Evolutionary conservation across 192 early-diverging fungal species (phyloP).

Genomic region (Backusella tuberculispora): DNA sequence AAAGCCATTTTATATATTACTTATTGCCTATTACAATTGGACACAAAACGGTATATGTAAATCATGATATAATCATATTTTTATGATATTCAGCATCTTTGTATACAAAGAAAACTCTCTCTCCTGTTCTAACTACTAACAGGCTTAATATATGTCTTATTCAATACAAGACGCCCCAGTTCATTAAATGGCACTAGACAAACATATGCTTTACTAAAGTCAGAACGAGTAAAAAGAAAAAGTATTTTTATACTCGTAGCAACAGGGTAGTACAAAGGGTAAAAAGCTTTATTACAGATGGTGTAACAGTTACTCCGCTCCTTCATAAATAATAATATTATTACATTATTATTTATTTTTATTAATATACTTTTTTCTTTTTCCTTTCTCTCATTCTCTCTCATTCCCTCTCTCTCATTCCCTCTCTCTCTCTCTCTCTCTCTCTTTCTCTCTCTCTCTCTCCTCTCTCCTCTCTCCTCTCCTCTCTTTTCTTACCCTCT

Average conservation of each 20-base stretch:
- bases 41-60: background rate
- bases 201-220: slow-evolving; percentile 15
- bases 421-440: background rate
- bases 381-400: background rate
- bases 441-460: background rate
- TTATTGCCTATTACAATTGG: background rate
- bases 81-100: too few relatives aligned
- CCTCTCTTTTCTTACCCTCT: background rate
- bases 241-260: background rate
- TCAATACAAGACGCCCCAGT: background rate
- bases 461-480: background rate
- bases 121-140: too few relatives aligned
- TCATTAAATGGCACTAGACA: background rate
- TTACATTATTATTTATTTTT: background rate
- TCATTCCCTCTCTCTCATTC: background rate
- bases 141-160: too few relatives aligned
- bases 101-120: too few relatives aligned
- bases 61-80: too few relatives aligned
- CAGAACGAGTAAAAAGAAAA: background rate
- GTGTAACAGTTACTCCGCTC: slow-evolving; percentile 11
- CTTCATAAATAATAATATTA: background rate
- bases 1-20: background rate
- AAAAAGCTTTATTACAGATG: background rate
- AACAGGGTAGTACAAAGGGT: background rate
- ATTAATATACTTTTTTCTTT: background rate